phyloP scores from a whole-genome alignment of 1,139 yeast species.

The Spathaspora sp. region DNA sequence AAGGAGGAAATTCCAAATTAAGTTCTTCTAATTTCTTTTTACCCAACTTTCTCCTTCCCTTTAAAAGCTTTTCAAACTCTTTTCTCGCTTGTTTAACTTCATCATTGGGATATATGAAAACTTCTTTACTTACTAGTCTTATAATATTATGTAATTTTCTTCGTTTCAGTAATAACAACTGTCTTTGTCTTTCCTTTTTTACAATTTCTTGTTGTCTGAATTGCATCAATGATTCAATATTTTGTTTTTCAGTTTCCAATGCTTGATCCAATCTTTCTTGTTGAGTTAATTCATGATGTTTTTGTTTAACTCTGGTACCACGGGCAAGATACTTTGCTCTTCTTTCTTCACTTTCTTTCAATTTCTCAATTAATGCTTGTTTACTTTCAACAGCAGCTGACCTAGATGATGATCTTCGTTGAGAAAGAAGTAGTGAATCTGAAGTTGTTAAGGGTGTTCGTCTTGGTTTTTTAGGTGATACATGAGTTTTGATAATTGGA shows the following conservation, averaged over 20 bases:
- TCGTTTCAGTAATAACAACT: conserved; percentile 65
- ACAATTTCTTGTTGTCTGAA: conserved; percentile 84
- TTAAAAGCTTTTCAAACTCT: conserved; percentile 22
- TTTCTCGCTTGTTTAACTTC: conserved; percentile 50
- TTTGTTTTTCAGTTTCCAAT: conserved; percentile 75
- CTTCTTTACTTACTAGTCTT: conserved; percentile 45
- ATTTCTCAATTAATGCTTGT: conserved; percentile 69
- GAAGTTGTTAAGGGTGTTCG: conserved; percentile 29
- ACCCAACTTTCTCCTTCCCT: conserved; percentile 41
- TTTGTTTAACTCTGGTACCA: conserved; percentile 25
- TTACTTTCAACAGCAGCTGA: conserved; percentile 78
- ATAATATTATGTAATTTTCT: conserved; percentile 57
- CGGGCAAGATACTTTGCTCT: conserved; percentile 40
- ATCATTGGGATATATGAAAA: conserved; percentile 47
- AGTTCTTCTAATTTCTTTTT: conserved; percentile 27
- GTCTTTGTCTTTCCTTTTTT: conserved; percentile 75
- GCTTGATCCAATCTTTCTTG: conserved; percentile 87
- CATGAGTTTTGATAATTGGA: conserved; percentile 30
- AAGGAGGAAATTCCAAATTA: conserved; percentile 22
- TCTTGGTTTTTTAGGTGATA: conserved; percentile 18
- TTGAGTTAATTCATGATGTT: conserved; percentile 66
- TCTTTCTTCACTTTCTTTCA: conserved; percentile 69
- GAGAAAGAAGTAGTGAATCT: conserved; percentile 46
- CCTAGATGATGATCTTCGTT: conserved; percentile 76
- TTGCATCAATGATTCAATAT: conserved; percentile 67